These are phyloP conservation scores for Phtheirospermum japonicum DNA, from an alignment of 257 asterid genomes.

Conservation along the genomic window DNA sequence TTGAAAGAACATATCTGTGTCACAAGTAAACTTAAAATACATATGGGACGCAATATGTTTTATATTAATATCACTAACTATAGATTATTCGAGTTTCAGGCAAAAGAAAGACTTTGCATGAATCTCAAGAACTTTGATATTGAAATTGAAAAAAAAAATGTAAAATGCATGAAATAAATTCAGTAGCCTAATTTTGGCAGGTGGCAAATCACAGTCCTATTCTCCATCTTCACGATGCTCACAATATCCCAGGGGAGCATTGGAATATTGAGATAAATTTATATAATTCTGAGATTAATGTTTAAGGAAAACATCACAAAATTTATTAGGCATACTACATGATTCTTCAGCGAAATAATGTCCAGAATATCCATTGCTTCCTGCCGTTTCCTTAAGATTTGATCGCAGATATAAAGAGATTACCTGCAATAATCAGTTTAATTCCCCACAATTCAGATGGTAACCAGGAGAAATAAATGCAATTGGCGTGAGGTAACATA, in stretches of 20 bases:
- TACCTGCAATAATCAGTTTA: conserved; percentile 58
- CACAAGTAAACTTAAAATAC: conserved; percentile 11
- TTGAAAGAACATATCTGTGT: conserved; percentile 21
- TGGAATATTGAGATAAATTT: conserved; percentile 12
- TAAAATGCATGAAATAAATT: conserved; percentile 22
- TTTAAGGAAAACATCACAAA: conserved; percentile 27
- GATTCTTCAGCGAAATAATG: conserved; percentile 46
- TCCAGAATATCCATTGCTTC: conserved; percentile 39
- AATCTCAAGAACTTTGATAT: conserved; percentile 10
- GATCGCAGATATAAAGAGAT: conserved; percentile 76
- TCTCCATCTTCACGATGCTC: conserved; percentile 17
- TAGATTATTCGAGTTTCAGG: conserved; percentile 16
- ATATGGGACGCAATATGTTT: conserved; percentile 5
- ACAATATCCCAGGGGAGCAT: conserved; percentile 13
- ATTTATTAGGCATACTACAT: conserved; percentile 49
- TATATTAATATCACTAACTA: neutral
- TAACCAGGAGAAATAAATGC: conserved; percentile 25
- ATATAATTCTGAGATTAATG: conserved; percentile 2
- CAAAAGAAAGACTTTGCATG: conserved; percentile 19
- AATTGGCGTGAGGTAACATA: conserved; percentile 12
- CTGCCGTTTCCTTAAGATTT: conserved; percentile 42
- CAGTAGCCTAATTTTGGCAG: conserved; percentile 21
- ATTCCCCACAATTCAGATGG: conserved; percentile 16
- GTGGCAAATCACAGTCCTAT: conserved; percentile 13
- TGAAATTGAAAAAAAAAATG: conserved; percentile 4